Evolutionary conservation across 352 stramenopile genomes (phyloP), one percentile per base, ranked within the genome.

Genomic region (Aphanomyces cochlioides): DNA sequence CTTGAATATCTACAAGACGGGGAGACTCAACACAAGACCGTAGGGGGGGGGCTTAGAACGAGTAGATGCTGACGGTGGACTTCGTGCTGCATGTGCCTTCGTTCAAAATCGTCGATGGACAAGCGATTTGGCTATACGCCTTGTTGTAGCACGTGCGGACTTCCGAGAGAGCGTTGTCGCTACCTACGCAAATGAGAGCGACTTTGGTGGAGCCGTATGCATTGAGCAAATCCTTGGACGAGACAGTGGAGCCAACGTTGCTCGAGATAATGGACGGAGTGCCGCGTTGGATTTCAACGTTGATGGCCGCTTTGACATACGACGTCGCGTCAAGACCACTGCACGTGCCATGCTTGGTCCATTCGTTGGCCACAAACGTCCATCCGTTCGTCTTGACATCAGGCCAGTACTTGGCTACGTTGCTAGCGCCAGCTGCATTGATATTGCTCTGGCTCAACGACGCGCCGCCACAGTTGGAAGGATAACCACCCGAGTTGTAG

Each of bases 311-410:
- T 34, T 73, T 73, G 77, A 98, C 96, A 78, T 97, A 98, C 40
- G 80, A 8, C 50, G 86, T 63, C 75, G 97, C 84, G 21, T 71
- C 64, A 4, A 98, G 79, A 0, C 90, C 90, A 8, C 87, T 93
- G 79, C 93, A 98, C 50, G 93, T 98, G 40, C 93, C 93, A 73
- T 98, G 93, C 58, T 96, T 94, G 37, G 75, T 87, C 93, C 93
- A 98, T 76, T 98, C 93, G 74, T 98, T 93, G 66, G 85, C 79
- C 90, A 92, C 97, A 69, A 98, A 98, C 47, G 87, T 76, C 5
- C 13, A 54, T 7, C 59, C 59, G 57, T 56, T 69, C 73, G 76
- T 79, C 74, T 97, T 94, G 72, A 96, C 89, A 73, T 96, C 81
- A n/a, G 90, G 90, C 90, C 90, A 97, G 68, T 80, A 93, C 69